These are phyloP conservation scores for Bruguiera gymnorhiza DNA, from an alignment of 345 rosid species.

Conservation along the genomic window DNA sequence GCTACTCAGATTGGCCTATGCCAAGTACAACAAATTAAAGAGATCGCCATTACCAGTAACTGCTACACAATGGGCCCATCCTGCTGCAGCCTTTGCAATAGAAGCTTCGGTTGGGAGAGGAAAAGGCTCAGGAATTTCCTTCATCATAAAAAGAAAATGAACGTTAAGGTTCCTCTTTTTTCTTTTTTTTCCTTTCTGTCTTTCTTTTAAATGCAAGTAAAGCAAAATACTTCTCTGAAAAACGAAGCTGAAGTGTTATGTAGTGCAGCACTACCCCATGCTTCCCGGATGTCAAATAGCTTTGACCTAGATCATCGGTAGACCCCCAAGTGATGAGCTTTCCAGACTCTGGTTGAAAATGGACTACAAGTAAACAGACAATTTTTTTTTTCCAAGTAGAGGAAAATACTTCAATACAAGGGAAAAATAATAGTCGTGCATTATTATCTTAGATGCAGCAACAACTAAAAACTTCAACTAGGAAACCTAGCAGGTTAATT, in stretches of 20 bases:
- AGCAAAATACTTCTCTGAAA: background rate
- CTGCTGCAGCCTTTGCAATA: slow-evolving; percentile 72
- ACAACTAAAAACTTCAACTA: background rate
- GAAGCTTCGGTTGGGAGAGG: slow-evolving; percentile 80
- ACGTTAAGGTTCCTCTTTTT: slow-evolving; percentile 8
- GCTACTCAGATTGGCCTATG: background rate
- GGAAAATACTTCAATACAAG: background rate
- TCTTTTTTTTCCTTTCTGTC: background rate
- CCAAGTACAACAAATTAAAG: background rate
- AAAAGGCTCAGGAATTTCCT: slow-evolving; percentile 96
- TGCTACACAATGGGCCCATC: slow-evolving; percentile 98
- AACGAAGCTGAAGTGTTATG: slow-evolving; percentile 8
- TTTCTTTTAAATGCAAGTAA: background rate
- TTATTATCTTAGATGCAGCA: background rate
- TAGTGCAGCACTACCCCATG: slow-evolving; percentile 62
- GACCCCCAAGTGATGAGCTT: slow-evolving; percentile 99
- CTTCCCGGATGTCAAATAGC: slow-evolving; percentile 94
- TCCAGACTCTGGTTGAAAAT: slow-evolving; percentile 60
- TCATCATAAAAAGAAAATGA: slow-evolving; percentile 9
- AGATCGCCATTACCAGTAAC: slow-evolving; percentile 58
- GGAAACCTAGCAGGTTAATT: background rate
- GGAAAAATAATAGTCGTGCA: background rate
- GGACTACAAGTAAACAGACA: slow-evolving; percentile 8
- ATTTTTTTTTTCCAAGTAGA: background rate
- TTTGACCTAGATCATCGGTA: slow-evolving; percentile 95